Conservation (phyloP, 225 moss, liverwort and hornwort genomes). For the Antitrichia curtipendula region DNA sequence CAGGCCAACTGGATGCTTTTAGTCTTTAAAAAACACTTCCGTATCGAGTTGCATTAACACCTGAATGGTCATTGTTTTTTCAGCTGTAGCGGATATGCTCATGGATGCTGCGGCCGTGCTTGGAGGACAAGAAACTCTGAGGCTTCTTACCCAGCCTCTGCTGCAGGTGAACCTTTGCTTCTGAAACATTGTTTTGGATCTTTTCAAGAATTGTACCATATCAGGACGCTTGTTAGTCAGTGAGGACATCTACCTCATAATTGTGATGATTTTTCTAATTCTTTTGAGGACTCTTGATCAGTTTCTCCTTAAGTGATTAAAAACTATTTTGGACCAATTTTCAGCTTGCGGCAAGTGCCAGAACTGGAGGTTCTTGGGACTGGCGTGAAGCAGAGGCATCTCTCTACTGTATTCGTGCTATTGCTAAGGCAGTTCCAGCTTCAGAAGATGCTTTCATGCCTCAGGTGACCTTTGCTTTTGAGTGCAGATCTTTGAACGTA, state of each 20-base stretch:
- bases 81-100: slow-evolving; percentile 96
- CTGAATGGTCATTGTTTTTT: background rate
- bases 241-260: background rate
- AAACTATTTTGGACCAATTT: background rate
- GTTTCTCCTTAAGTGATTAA: background rate
- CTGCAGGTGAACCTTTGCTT: slow-evolving; percentile 42
- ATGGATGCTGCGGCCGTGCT: slow-evolving; percentile 87
- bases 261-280: background rate
- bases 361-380: slow-evolving; percentile 70
- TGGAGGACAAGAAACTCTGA: slow-evolving; percentile 83
- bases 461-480: slow-evolving; percentile 36
- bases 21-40: background rate
- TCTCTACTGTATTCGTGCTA: slow-evolving; percentile 91
- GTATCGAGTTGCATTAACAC: background rate
- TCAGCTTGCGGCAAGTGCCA: slow-evolving; percentile 60
- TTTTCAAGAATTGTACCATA: background rate
- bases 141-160: slow-evolving; percentile 66
- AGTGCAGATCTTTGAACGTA: background rate
- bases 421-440: slow-evolving; percentile 77
- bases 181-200: background rate
- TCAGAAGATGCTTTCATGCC: slow-evolving; percentile 66
- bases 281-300: background rate
- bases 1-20: background rate
- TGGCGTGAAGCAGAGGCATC: slow-evolving; percentile 88
- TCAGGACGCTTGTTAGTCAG: background rate